A percentile compares a stretch with the other conserved stretches of the same genome.
phyloP scores from a whole-genome alignment of 2,329 filamentous ascomycete genomes.

The Venturia effusa region DNA sequence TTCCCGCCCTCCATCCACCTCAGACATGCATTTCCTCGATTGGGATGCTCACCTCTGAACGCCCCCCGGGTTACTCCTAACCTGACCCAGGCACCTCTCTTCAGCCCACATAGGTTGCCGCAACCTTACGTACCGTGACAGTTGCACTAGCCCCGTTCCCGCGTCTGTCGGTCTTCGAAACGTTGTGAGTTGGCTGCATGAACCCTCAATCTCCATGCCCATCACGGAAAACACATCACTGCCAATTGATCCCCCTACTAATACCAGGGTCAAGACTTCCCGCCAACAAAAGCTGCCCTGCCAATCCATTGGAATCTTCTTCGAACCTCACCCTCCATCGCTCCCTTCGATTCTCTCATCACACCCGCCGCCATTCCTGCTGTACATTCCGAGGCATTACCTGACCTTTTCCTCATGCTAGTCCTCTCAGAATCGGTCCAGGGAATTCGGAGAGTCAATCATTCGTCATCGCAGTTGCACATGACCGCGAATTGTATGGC shows the following conservation, averaged over 20 bases:
- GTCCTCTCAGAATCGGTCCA: too few relatives aligned
- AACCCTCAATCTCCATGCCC: slow-evolving; percentile 4
- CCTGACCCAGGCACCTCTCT: too few relatives aligned
- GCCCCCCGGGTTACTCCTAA: too few relatives aligned
- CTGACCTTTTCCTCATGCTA: background rate
- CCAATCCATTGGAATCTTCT: background rate
- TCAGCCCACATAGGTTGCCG: background rate
- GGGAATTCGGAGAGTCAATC: background rate
- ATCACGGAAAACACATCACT: slow-evolving; percentile 3
- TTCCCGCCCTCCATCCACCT: background rate
- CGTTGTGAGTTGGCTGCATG: slow-evolving; percentile 4
- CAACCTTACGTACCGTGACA: background rate
- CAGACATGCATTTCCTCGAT: background rate
- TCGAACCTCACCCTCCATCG: background rate
- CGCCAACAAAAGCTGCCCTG: background rate
- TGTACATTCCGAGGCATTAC: background rate
- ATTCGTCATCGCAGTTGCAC: background rate
- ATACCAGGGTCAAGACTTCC: slow-evolving; percentile 1
- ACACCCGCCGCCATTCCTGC: background rate
- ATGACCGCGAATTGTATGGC: background rate
- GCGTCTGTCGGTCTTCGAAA: background rate
- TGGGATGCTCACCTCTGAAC: too few relatives aligned
- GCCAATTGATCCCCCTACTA: background rate
- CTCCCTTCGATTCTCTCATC: background rate
- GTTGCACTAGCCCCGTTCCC: background rate